A percentile compares a stretch with the other conserved stretches of the same genome.
These are phyloP conservation scores for Theobroma cacao DNA, from an alignment of 345 rosid genomes.

Conservation along the genomic window DNA sequence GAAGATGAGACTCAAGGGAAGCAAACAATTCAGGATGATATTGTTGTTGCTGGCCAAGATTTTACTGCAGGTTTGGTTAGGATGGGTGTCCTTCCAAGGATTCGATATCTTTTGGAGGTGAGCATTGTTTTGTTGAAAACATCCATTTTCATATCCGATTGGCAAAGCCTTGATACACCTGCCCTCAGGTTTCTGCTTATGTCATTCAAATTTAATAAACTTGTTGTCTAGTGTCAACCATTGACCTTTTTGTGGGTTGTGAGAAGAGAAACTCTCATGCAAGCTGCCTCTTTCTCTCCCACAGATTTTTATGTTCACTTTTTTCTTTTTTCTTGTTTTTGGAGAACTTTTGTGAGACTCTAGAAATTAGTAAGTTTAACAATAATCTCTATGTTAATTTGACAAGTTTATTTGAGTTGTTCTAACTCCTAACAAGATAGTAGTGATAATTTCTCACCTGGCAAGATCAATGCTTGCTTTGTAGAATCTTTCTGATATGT, in stretches of 20 bases:
- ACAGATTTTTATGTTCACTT: neutral
- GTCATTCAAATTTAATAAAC: neutral
- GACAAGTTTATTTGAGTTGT: neutral
- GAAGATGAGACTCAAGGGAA: conserved; percentile 59
- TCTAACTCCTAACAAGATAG: neutral
- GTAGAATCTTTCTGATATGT: conserved; percentile 6
- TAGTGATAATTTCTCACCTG: neutral
- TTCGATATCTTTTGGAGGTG: conserved; percentile 76
- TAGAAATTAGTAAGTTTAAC: neutral
- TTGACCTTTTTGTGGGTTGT: neutral
- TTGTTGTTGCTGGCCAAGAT: conserved; percentile 84
- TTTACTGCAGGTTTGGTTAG: conserved; percentile 87
- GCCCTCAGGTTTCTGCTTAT: neutral
- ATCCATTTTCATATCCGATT: neutral
- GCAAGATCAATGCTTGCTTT: neutral
- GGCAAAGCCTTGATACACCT: neutral
- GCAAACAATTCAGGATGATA: conserved; percentile 80
- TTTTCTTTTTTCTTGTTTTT: neutral
- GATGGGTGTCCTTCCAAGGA: conserved; percentile 83
- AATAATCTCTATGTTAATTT: neutral
- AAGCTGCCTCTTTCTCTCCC: neutral
- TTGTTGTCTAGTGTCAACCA: neutral
- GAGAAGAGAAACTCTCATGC: neutral
- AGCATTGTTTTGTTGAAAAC: conserved; percentile 13
- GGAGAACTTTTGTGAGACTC: neutral